Percentiles rank a stretch among this genome's conserved stretches.
These are phyloP conservation scores for Pleurotus cornucopiae DNA, from an alignment of 768 basidiomycete genomes.

Conservation along the genomic window DNA sequence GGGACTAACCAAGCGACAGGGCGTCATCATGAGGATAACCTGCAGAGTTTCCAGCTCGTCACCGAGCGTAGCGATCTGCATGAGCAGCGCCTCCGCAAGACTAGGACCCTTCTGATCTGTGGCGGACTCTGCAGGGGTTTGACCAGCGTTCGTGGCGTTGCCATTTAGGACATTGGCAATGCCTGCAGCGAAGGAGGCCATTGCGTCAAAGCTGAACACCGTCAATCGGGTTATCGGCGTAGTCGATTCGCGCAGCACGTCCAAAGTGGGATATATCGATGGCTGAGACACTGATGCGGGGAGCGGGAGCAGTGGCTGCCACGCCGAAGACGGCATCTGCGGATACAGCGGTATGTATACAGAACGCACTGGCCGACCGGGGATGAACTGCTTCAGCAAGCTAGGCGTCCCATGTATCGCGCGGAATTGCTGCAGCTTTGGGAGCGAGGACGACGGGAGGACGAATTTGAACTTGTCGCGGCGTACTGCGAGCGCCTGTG, in stretches of 20 bases:
- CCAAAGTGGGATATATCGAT: not conserved
- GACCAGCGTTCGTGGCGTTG: slow-evolving; percentile 35
- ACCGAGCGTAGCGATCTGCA: slow-evolving; percentile 41
- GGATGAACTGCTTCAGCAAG: slow-evolving; percentile 2
- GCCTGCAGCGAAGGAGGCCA: slow-evolving; percentile 15
- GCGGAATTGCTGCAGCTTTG: slow-evolving; percentile 44
- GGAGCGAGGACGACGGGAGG: slow-evolving; percentile 39
- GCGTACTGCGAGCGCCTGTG: not conserved
- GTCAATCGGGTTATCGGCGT: slow-evolving; percentile 2
- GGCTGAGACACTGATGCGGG: not conserved
- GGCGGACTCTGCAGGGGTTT: too few relatives aligned
- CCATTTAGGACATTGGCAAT: slow-evolving; percentile 40
- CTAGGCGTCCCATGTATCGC: slow-evolving; percentile 47
- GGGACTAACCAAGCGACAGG: slow-evolving; percentile 40
- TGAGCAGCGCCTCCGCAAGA: slow-evolving; percentile 16
- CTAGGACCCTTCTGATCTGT: slow-evolving; percentile 51
- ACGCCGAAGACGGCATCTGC: not conserved
- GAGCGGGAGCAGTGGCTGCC: not conserved
- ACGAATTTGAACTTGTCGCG: slow-evolving; percentile 20
- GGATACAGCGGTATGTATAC: slow-evolving; percentile 3
- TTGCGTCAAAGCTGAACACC: slow-evolving; percentile 1
- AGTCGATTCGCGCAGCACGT: not conserved
- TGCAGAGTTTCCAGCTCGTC: slow-evolving; percentile 56
- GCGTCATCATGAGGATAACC: slow-evolving; percentile 50
- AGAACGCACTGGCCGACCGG: slow-evolving; percentile 2